Conservation (phyloP, 495 filamentous ascomycete species). For the Penicillium angulare region DNA sequence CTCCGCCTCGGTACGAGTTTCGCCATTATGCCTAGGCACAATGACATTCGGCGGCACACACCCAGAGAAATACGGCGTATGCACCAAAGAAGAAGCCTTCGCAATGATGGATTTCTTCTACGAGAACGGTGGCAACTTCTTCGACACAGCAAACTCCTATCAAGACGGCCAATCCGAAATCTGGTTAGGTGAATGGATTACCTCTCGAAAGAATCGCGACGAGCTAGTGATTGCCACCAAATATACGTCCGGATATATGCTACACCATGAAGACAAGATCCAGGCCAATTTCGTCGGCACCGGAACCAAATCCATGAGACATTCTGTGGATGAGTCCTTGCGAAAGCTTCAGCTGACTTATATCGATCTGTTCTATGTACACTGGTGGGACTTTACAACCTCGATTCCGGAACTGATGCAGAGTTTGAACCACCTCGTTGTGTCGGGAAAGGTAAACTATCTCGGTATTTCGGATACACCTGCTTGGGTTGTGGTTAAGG, state of each 20-base stretch:
- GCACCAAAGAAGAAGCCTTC: constrained; percentile 59
- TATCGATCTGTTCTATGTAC: constrained; percentile 59
- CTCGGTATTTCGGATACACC: constrained; percentile 68
- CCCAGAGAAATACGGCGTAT: constrained; percentile 52
- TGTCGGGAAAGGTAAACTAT: constrained; percentile 65
- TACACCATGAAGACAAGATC: constrained; percentile 33
- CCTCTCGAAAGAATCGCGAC: constrained; percentile 49
- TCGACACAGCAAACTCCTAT: constrained; percentile 74
- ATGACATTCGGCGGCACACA: constrained; percentile 60
- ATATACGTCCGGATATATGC: constrained; percentile 50
- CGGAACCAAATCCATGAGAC: constrained; percentile 54
- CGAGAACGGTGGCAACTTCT: constrained; percentile 70
- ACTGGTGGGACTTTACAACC: constrained; percentile 67
- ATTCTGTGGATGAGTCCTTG: constrained; percentile 53
- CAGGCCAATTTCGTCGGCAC: constrained; percentile 59
- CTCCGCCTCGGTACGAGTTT: constrained; percentile 55
- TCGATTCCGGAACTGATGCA: constrained; percentile 71
- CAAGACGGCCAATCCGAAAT: constrained; percentile 65
- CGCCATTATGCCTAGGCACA: constrained; percentile 58
- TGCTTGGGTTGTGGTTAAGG: constrained; percentile 67
- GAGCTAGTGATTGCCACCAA: constrained; percentile 72
- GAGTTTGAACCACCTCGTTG: constrained; percentile 57
- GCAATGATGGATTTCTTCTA: constrained; percentile 67
- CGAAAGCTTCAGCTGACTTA: constrained; percentile 63
- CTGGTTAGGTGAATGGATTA: constrained; percentile 80